A percentile compares a stretch with the other conserved stretches of the same genome.
These are phyloP conservation scores for Blastobotrys malaysiensis DNA, from an alignment of 1,139 yeast species.

Conservation along the genomic window DNA sequence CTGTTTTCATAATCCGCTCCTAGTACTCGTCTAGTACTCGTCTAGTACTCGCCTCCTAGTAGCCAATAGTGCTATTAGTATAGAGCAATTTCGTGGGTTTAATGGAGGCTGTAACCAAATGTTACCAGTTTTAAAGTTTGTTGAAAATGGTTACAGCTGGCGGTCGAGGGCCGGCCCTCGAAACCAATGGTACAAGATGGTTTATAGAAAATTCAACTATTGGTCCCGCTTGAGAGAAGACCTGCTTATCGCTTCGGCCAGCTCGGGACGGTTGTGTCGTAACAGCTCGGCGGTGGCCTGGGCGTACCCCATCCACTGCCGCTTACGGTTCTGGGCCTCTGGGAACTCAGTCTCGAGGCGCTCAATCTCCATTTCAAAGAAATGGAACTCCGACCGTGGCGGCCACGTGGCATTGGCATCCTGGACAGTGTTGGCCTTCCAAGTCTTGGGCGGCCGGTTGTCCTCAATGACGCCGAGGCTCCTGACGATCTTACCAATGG, in stretches of 20 bases:
- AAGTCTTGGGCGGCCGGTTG: constrained; percentile 59
- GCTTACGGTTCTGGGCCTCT: constrained; percentile 51
- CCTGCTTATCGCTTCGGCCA: constrained; percentile 56
- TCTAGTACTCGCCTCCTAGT: too few relatives aligned
- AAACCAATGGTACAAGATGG: too few relatives aligned
- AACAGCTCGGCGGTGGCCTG: constrained; percentile 66
- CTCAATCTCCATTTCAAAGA: constrained; percentile 66
- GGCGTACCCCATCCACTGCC: constrained; percentile 70
- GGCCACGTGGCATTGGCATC: constrained; percentile 36
- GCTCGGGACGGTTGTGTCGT: constrained; percentile 60
- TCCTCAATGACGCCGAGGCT: constrained; percentile 66
- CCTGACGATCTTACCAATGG: constrained; percentile 52
- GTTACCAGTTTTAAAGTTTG: too few relatives aligned
- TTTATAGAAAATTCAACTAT: not conserved
- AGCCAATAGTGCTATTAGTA: too few relatives aligned
- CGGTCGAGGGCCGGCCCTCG: not conserved
- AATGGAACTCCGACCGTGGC: constrained; percentile 77
- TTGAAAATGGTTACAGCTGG: too few relatives aligned
- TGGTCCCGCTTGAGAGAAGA: constrained; percentile 32
- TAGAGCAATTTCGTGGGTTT: not conserved
- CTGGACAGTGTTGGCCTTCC: constrained; percentile 41
- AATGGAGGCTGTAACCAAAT: not conserved
- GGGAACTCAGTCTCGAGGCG: constrained; percentile 67
- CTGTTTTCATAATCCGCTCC: constrained; percentile 38
- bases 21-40: too few relatives aligned